These are phyloP conservation scores for Tympanopsis confertula DNA, from an alignment of 2,329 filamentous ascomycete genomes.

Conservation along the genomic window DNA sequence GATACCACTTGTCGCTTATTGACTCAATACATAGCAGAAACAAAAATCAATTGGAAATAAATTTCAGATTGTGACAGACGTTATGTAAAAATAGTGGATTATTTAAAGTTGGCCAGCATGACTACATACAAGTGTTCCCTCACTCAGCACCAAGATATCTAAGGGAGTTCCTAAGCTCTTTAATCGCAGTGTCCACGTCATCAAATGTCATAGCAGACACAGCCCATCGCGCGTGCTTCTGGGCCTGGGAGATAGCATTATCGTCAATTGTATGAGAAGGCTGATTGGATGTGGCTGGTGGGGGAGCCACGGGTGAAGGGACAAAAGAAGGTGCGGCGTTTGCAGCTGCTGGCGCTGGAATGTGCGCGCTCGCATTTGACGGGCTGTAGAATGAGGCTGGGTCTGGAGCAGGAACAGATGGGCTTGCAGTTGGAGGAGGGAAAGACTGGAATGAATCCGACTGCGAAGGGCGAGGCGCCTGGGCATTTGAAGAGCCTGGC, in stretches of 20 bases:
- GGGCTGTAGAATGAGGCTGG: too few species aligned
- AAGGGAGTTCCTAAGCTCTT: neutral
- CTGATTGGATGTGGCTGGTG: neutral
- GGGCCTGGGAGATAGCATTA: conserved; percentile 1
- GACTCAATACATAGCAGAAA: too few species aligned
- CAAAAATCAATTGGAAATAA: too few species aligned
- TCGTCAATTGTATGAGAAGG: neutral
- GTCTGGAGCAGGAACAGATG: neutral
- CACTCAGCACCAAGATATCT: conserved; percentile 37
- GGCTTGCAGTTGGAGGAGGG: neutral
- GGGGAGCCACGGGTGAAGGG: neutral
- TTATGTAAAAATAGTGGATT: too few species aligned
- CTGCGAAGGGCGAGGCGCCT: neutral
- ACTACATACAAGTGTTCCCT: conserved; percentile 21
- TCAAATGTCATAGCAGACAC: conserved; percentile 11
- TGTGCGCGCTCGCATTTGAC: too few species aligned
- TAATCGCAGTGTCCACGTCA: conserved; percentile 36
- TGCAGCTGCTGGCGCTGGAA: too few species aligned
- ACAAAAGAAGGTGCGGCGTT: neutral
- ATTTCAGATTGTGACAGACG: too few species aligned
- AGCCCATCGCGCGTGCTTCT: conserved; percentile 1
- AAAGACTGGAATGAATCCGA: conserved; percentile 1
- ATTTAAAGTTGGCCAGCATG: too few species aligned
- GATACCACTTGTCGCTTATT: too few species aligned
- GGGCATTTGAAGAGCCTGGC: neutral